Evolutionary conservation across 768 basidiomycete genomes (phyloP), one percentile per base, ranked within the genome.

Genomic region (Trametes villosa): DNA sequence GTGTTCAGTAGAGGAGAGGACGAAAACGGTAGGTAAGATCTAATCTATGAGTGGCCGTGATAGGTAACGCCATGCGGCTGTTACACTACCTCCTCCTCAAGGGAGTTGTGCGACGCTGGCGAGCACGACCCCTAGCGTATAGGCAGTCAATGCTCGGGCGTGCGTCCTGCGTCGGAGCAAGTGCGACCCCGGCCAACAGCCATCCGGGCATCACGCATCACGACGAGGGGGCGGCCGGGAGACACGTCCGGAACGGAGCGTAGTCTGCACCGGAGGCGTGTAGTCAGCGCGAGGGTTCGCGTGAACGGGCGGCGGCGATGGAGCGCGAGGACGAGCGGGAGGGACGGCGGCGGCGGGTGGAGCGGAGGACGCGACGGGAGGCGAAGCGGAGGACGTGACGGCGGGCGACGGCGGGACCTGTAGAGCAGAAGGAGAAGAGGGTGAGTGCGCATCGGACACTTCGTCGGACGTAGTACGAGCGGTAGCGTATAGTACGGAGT

Each of bases 401-500:
- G 3, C 46, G 3, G 27, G 34, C 11, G 15, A 26, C 24, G 22
- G 53, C 17, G 30, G 30, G 31, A 48, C 34, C 13, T 45, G 34
- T 47, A 13, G 26, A 48, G 33, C n/a, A 41, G 51, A 40, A 38
- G 58, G 18, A 36, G 40, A 15, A 7, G 24, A 11, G 31, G 41
- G 41, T 9, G 20, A 20, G 41, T 44, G 5, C 9, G 4, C 7
- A 9, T 44, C 22, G 20, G 42, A 17, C 5, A 34, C 33, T 15
- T 34, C 7, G 15, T 27, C 40, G 17, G 31, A 54, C 26, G 15
- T 30, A 7, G 48, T 40, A 6, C 17, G 47, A 31, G 38, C 34
- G 38, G 46, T 27, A 9, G 9, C 13, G 17, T 54, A 11, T 31
- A 71, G 29, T 12, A 59, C 53, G 55, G 71, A 24, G 42, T 52